phyloP scores from a whole-genome alignment of 495 filamentous ascomycete genomes.

The Achaetomiella virescens region DNA sequence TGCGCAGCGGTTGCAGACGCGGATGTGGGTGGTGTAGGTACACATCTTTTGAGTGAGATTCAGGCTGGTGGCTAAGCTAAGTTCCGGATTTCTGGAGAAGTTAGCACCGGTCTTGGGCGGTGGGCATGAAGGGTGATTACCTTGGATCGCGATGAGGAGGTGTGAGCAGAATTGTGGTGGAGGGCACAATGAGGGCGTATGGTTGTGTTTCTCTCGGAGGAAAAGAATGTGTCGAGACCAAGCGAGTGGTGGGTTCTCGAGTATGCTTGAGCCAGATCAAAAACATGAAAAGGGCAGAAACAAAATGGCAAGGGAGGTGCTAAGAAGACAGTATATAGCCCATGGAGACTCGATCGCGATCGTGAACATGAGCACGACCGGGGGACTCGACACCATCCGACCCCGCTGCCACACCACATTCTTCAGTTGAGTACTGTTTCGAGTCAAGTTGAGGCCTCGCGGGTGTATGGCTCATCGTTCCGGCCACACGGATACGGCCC shows the following conservation, averaged over 20 bases:
- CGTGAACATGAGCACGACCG: neutral
- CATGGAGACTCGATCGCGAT: neutral
- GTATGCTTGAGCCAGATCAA: neutral
- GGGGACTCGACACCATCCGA: constrained; percentile 6
- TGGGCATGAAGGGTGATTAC: too few relatives aligned
- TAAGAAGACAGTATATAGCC: neutral
- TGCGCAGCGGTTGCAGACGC: constrained; percentile 32
- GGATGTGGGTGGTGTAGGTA: constrained; percentile 37
- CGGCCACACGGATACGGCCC: constrained; percentile 5
- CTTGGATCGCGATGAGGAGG: too few relatives aligned
- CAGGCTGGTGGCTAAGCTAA: too few relatives aligned
- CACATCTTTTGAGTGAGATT: constrained; percentile 30
- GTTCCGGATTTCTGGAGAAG: neutral
- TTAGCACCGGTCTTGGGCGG: neutral
- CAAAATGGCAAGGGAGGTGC: neutral
- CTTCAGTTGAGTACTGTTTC: neutral
- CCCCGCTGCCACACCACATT: constrained; percentile 3
- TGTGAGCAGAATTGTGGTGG: too few relatives aligned
- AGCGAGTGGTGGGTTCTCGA: too few relatives aligned
- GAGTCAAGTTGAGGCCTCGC: neutral
- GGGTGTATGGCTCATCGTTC: constrained; percentile 2
- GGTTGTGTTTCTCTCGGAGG: neutral
- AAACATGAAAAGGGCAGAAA: neutral
- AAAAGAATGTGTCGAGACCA: neutral
- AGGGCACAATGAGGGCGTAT: too few relatives aligned